These are phyloP conservation scores for Casuarina glauca DNA, from an alignment of 306 rosid genomes.

Conservation along the genomic window DNA sequence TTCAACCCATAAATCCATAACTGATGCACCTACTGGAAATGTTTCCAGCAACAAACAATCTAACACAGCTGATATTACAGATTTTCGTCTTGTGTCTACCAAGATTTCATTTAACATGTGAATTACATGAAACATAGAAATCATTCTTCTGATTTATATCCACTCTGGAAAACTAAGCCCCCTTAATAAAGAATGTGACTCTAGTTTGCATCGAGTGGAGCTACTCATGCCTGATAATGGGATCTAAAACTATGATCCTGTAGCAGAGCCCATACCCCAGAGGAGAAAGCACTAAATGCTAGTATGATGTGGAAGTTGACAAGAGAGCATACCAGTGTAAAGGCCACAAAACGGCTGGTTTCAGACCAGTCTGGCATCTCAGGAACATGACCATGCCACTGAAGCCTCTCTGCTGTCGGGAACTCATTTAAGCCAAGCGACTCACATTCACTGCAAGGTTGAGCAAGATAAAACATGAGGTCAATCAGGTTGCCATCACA, in stretches of 20 bases:
- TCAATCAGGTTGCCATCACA: constrained; percentile 9
- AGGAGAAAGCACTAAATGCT: not conserved
- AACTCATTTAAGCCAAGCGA: constrained; percentile 79
- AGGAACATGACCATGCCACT: constrained; percentile 94
- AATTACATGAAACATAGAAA: not conserved
- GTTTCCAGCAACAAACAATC: not conserved
- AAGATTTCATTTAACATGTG: not conserved
- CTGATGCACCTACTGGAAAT: not conserved
- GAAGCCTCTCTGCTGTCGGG: constrained; percentile 87
- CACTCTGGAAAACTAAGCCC: not conserved
- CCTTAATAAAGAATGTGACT: not conserved
- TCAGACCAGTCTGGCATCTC: constrained; percentile 82
- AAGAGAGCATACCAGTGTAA: constrained; percentile 61
- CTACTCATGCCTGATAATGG: not conserved
- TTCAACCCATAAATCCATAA: not conserved
- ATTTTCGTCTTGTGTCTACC: not conserved
- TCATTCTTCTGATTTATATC: not conserved
- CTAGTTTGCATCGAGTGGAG: not conserved
- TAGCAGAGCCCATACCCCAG: not conserved
- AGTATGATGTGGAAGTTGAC: constrained; percentile 14
- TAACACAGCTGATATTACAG: not conserved
- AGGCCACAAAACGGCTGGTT: constrained; percentile 89
- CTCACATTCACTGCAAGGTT: constrained; percentile 78
- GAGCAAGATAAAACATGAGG: not conserved
- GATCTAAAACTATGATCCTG: not conserved